Base-by-base conservation (phyloP, 1,139 yeast genomes). In the Yamadazyma mexicana region DNA sequence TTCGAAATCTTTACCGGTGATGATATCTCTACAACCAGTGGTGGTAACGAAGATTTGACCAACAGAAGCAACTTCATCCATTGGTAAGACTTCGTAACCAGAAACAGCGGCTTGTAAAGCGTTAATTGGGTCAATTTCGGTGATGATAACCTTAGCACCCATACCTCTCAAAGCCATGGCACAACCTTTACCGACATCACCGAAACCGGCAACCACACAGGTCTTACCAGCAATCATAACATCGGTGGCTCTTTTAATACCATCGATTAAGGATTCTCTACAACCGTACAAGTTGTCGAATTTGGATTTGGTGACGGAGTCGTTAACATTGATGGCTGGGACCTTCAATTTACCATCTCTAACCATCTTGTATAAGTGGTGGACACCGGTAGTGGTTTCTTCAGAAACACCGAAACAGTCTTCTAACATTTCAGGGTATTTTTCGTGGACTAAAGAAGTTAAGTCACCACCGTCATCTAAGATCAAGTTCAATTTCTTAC, bases 141-240 rank as follows among this genome's bases (percentile, higher is more conserved):
- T 86, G 63, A 92, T 87, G 55, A 94, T 81, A 59, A 92, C 99
- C 73, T 98, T 87, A 54, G 99, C 97, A 77, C 99, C 99, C 98
- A 92, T 91, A 64, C 95, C 92, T 76, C 91, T 87, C 63, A 94
- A 83, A 57, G 99, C 97, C 87, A 91, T 86, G 66, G 97, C 98
- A 80, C 98, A 92, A 73, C 99, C 99, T 80, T 92, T 92, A 79
- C 99, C 99, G 63, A 92, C 99, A 69, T 92, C 99, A 83, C 99
- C 99, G 79, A 83, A 92, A 73, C 99, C 99, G 50, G 98, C 98
- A 61, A 92, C 98, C 58, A 92, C 94, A 52, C 98, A 96, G 63
- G 89, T 94, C 79, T 92, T 92, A 79, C 99, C 99, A 55, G 98
- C 98, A 66, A 92, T 86, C 98, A 92, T 94, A 60, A 92, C 98